Conservation (phyloP, 129 eudicot genomes). For the Pittosporum tobira region DNA sequence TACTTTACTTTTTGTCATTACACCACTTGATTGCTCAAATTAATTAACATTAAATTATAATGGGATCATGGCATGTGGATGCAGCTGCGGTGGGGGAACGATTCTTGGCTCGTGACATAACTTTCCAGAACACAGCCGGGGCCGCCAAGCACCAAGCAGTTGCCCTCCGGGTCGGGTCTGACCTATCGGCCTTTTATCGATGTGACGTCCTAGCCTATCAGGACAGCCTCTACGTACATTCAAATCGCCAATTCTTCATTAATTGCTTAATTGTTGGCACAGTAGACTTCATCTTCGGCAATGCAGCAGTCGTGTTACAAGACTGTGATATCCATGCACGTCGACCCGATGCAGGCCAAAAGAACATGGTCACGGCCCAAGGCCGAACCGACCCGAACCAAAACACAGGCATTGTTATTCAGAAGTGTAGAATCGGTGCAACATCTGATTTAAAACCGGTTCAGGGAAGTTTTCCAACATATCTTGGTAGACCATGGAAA, state of each 20-base stretch:
- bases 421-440: constrained; percentile 22
- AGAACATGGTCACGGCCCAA: constrained; percentile 30
- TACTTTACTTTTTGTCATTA: too few species aligned
- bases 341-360: constrained; percentile 20
- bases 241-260: constrained; percentile 24
- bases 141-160: constrained; percentile 35
- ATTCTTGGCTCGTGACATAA: constrained; percentile 6
- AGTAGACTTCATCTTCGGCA: constrained; percentile 30
- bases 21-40: too few species aligned
- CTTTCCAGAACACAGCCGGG: constrained; percentile 26
- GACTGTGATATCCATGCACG: constrained; percentile 33
- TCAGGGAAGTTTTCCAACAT: constrained; percentile 18
- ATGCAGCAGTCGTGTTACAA: constrained; percentile 27
- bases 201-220: constrained; percentile 28
- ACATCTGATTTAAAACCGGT: constrained; percentile 17
- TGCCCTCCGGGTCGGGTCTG: constrained; percentile 28
- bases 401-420: constrained; percentile 30
- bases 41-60: too few species aligned
- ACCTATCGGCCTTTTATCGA: constrained; percentile 23
- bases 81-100: constrained; percentile 4
- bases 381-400: constrained; percentile 27
- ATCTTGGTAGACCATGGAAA: constrained; percentile 32
- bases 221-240: constrained; percentile 33
- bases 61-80: too few species aligned
- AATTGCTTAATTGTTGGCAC: constrained; percentile 24